phyloP scores from a whole-genome alignment of 1,139 yeast species.

The Protomyces inouyei region DNA sequence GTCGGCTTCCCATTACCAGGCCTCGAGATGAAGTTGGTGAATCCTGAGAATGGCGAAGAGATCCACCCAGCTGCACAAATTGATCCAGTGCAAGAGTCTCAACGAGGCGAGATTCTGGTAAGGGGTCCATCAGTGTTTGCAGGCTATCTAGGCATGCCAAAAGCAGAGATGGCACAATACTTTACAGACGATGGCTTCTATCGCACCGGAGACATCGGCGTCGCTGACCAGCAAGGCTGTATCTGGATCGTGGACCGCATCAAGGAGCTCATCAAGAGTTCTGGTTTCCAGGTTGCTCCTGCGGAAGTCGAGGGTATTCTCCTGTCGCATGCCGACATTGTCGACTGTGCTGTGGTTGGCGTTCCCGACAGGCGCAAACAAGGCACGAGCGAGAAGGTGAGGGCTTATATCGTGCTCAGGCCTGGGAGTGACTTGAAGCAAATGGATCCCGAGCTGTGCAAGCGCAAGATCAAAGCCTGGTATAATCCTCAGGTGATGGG shows the following conservation, averaged over 20 bases:
- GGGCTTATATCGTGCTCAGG: slow-evolving; percentile 40
- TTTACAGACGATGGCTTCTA: slow-evolving; percentile 67
- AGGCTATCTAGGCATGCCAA: slow-evolving; percentile 54
- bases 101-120: slow-evolving; percentile 56
- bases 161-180: slow-evolving; percentile 45
- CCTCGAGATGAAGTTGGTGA: slow-evolving; percentile 47
- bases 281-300: slow-evolving; percentile 70
- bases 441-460: slow-evolving; percentile 35
- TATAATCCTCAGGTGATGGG: slow-evolving; percentile 37
- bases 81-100: neutral
- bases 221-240: slow-evolving; percentile 48
- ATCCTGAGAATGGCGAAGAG: slow-evolving; percentile 50
- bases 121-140: slow-evolving; percentile 66
- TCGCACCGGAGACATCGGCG: slow-evolving; percentile 70
- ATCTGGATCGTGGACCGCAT: slow-evolving; percentile 58
- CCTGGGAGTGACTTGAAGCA: slow-evolving; percentile 30
- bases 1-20: slow-evolving; percentile 49
- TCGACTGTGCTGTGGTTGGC: slow-evolving; percentile 42
- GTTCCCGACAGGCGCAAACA: slow-evolving; percentile 37
- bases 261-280: slow-evolving; percentile 66
- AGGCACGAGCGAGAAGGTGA: slow-evolving; percentile 39
- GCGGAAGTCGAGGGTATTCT: slow-evolving; percentile 68
- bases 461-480: slow-evolving; percentile 37
- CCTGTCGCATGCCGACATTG: slow-evolving; percentile 44
- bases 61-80: slow-evolving; percentile 36